These are phyloP conservation scores for Coniophora puteana DNA, from an alignment of 1,284 basidiomycete genomes.

Conservation along the genomic window DNA sequence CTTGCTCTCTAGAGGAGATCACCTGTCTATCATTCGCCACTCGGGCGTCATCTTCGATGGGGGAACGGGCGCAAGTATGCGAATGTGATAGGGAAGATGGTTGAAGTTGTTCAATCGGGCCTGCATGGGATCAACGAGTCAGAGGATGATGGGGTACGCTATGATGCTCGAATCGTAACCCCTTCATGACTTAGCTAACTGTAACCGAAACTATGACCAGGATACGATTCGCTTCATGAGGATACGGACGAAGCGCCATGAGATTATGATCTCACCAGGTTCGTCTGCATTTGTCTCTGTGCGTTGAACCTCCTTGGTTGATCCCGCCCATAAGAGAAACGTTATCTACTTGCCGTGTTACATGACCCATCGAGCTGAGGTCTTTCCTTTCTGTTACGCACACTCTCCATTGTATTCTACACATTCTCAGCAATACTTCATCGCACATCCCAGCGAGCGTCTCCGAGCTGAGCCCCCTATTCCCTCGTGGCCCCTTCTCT, in stretches of 20 bases:
- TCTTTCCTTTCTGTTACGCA: no score
- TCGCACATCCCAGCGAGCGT: no score
- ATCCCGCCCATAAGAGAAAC: conserved; percentile 53
- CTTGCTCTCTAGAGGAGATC: conserved; percentile 67
- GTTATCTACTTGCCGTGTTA: conserved; percentile 80
- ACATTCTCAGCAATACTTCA: no score
- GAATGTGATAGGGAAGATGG: conserved; percentile 71
- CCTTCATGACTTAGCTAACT: background rate
- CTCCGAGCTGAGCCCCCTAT: no score
- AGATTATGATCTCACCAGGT: conserved; percentile 94
- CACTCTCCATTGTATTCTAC: no score
- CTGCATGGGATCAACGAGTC: conserved; percentile 67
- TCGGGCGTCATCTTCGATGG: conserved; percentile 87
- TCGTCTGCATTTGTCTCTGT: conserved; percentile 23
- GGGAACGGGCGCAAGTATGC: conserved; percentile 79
- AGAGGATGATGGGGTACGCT: conserved; percentile 49
- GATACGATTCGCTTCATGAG: conserved; percentile 87
- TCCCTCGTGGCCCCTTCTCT: no score
- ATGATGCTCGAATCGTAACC: background rate
- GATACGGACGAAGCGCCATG: conserved; percentile 87
- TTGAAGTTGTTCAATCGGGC: conserved; percentile 71
- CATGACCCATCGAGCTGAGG: no score
- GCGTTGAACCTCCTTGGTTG: background rate
- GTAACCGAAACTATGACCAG: no score
- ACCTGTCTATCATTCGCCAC: conserved; percentile 73